Base-by-base conservation (phyloP, 768 basidiomycete genomes). In the Termitomyces sp. region DNA sequence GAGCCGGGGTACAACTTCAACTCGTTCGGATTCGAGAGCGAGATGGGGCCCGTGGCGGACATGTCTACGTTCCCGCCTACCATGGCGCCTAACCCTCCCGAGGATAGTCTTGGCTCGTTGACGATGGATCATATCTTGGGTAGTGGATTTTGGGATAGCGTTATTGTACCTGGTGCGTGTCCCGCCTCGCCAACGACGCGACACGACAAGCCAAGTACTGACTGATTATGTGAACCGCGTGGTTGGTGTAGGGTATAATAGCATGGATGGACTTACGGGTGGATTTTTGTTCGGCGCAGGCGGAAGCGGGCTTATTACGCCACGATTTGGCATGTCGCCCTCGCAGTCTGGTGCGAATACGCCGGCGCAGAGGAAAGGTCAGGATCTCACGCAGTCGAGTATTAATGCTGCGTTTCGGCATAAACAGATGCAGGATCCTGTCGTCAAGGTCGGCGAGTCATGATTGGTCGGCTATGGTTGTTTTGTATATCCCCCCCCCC, bases 51-150 rank as follows among this genome's bases (percentile, higher is more conserved):
- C 4, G 88, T 85, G 16, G 82, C 80, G 59, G 90, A 92, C 67
- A 84, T 92, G 63, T 82, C 86, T 46, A 90, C 84, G 54, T 92
- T 92, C 80, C 91, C 90, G 48, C 91, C 91, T n/a, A 91, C 87
- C 52, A 91, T 91, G 87, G 86, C 83, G 47, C 77, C 83, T 5
- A 54, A 73, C 55, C 76, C 78, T 53, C 46, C 67, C 37, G 74
- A 73, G 55, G 76, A 79, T 35, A 46, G 67, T 37, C 67, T 76
- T 35, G 72, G 72, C 56, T 78, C 77, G 41, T 66, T 93, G 59
- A 85, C 89, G 50, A 91, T 94, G 87, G 91, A 93, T 63, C 86
- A 83, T 64, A 86, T 93, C 42, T 74, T 94, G 52, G 86, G 83
- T 58, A 83, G 77, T 57, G 84, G 83, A 41, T 94, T 94, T 69